Evolutionary conservation across 1,139 yeast genomes (phyloP), one percentile per base, ranked within the genome.

Genomic region (Pichia sp.): DNA sequence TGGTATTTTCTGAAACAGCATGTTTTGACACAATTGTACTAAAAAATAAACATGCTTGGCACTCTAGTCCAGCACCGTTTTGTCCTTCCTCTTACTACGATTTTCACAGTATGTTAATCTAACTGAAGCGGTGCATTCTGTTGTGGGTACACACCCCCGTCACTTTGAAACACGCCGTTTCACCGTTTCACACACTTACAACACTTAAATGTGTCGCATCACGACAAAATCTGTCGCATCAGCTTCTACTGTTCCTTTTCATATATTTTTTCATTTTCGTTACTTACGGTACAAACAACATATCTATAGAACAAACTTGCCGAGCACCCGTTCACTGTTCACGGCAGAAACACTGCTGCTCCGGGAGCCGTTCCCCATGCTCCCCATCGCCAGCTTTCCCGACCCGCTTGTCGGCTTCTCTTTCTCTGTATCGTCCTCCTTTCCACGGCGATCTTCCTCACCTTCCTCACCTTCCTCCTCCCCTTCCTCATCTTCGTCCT

Each of bases 381-480:
- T 32, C 6, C n/a, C 29, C 29, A 46, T 23, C 19, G 15, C 7
- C 49, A 46, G 49, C 41, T 46, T 23, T 10, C 42, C 19, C 4
- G n/a, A 8, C 19, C 38, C 41, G 16, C 13, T 11, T 8, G 8
- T 26, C 32, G n/a, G 16, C 16, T 5, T 19, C 8, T 30, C 47
- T 8, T n/a, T 29, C n/a, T 16, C 7, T 19, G 23, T 19, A n/a
- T 31, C 30, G 15, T 6, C 30, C 32, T 55, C 59, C 36, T 51
- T 61, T 10, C 48, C 57, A 30, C 57, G 62, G 8, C 57, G 54
- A 2, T 56, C 59, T 31, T 44, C 52, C 7, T 8, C 36, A 4
- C 16, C 34, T 10, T 26, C 43, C 31, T 47, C 48, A 3, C 26
- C 51, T 8, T 46, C 52, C 19, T 47, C 41, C 1, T 43, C 57